These are phyloP conservation scores for Cladosporium austrohemisphaericum DNA, from an alignment of 2,329 filamentous ascomycete genomes.

Conservation along the genomic window DNA sequence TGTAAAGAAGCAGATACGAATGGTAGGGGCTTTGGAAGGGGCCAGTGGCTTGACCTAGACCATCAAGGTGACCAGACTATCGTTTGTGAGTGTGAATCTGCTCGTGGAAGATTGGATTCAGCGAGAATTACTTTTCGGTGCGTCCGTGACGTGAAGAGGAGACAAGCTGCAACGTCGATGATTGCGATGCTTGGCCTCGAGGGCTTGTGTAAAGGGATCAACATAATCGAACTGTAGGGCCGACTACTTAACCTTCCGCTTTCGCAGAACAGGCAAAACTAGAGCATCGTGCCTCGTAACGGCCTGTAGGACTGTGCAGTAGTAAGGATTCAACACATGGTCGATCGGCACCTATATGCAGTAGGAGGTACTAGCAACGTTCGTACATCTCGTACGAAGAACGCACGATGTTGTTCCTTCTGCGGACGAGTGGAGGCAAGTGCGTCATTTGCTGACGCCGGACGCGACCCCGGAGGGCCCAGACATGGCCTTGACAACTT, in stretches of 20 bases:
- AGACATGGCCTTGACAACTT: background rate
- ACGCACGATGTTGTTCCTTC: too few relatives aligned
- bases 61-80: background rate
- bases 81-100: too few relatives aligned
- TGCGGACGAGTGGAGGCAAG: too few relatives aligned
- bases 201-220: background rate
- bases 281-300: background rate
- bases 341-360: background rate
- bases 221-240: background rate
- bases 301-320: background rate
- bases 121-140: too few relatives aligned
- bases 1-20: background rate
- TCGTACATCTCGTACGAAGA: background rate
- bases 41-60: background rate
- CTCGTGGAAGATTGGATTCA: too few relatives aligned
- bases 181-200: background rate
- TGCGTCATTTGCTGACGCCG: too few relatives aligned
- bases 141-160: background rate
- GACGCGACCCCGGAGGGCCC: background rate
- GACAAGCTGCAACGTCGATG: background rate
- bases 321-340: too few relatives aligned
- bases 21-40: background rate
- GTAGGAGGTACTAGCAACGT: too few relatives aligned
- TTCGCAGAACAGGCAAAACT: background rate
- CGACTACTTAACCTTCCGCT: slow-evolving; percentile 2